Evolutionary conservation across 495 filamentous ascomycete genomes (phyloP).

Genomic region (Opeltia flavorubescens): DNA sequence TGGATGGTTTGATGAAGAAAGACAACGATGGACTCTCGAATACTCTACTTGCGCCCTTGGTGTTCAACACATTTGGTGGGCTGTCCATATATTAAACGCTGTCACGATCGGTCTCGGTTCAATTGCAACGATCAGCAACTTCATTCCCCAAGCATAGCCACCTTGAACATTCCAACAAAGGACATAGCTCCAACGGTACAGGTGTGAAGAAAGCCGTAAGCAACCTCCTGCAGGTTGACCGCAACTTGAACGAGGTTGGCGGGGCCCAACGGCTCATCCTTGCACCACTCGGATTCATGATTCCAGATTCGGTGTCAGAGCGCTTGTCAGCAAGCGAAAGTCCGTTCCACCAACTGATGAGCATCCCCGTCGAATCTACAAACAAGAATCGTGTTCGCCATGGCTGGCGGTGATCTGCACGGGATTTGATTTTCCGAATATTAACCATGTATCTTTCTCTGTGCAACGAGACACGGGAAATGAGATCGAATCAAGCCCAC

Average conservation of each 20-base stretch:
- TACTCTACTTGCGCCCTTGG: constrained; percentile 65
- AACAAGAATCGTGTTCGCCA: no score
- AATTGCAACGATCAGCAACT: neutral
- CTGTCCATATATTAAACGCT: constrained; percentile 59
- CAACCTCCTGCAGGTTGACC: neutral
- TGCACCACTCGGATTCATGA: neutral
- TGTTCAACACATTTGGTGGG: constrained; percentile 90
- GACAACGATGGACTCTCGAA: constrained; percentile 63
- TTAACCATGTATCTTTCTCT: no score
- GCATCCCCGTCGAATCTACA: no score
- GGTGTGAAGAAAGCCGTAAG: neutral
- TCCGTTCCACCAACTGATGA: no score
- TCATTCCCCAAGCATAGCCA: neutral
- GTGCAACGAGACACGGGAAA: no score
- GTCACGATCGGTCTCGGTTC: constrained; percentile 24
- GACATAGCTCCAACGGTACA: neutral
- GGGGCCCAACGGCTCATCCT: neutral
- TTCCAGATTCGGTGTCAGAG: no score
- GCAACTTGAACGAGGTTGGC: neutral
- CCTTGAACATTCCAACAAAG: neutral
- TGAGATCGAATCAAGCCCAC: no score
- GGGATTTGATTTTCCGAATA: no score
- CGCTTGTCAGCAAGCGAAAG: no score
- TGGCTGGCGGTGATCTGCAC: no score
- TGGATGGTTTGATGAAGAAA: constrained; percentile 67